Conservation (phyloP, 2,329 filamentous ascomycete species). For the Alternaria viburni region DNA sequence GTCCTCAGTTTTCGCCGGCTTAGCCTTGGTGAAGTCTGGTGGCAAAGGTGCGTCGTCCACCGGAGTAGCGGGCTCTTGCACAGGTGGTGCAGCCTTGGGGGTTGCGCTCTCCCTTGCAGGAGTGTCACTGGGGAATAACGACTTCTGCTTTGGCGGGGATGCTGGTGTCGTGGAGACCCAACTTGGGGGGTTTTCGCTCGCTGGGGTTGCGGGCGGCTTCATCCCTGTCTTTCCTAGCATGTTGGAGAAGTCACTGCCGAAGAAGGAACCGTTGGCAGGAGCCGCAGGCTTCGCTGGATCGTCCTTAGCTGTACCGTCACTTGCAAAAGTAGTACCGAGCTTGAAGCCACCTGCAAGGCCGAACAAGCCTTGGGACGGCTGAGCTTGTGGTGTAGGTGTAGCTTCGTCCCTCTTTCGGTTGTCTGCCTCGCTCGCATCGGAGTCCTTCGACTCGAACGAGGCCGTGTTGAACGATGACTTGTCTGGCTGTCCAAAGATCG, state of each 20-base stretch:
- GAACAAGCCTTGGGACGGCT: conserved; percentile 38
- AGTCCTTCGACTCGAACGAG: conserved; percentile 39
- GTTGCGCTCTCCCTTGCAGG: conserved; percentile 24
- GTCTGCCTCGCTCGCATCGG: conserved; percentile 37
- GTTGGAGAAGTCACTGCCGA: conserved; percentile 67
- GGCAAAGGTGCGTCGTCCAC: conserved; percentile 49
- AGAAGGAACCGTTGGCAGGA: conserved; percentile 59
- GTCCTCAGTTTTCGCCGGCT: conserved; percentile 35
- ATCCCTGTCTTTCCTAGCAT: conserved; percentile 57
- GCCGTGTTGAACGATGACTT: conserved; percentile 39
- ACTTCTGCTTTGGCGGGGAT: conserved; percentile 33
- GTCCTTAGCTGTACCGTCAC: conserved; percentile 66
- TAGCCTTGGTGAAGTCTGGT: conserved; percentile 42
- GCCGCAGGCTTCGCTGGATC: conserved; percentile 60
- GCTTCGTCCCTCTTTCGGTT: conserved; percentile 42
- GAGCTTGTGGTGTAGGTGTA: conserved; percentile 42
- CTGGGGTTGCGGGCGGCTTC: conserved; percentile 43
- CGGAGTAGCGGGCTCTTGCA: conserved; percentile 28
- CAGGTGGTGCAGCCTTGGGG: conserved; percentile 43
- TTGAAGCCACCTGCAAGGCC: conserved; percentile 62
- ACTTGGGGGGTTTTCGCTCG: conserved; percentile 48
- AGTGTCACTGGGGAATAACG: conserved; percentile 28
- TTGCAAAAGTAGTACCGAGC: conserved; percentile 70
- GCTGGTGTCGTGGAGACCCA: conserved; percentile 48
- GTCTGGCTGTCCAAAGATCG: conserved; percentile 34